Evolutionary conservation across 2,329 filamentous ascomycete species (phyloP), one percentile per base, ranked within the genome.

Genomic region (Didymella arachidicola): DNA sequence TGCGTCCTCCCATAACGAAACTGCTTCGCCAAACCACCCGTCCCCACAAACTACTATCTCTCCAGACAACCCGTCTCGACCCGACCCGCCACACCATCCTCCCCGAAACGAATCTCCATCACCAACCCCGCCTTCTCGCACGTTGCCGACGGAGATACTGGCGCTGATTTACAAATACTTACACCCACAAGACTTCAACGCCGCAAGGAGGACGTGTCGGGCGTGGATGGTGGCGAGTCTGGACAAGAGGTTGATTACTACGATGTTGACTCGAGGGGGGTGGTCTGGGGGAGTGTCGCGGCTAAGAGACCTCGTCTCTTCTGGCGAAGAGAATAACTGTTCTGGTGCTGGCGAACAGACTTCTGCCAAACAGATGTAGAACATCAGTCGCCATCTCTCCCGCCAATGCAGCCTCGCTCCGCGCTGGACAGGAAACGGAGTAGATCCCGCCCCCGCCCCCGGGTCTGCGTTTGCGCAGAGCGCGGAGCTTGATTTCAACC

Each of bases 211-310:
- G 61, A 82, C 82, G 18, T 90, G 86, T 67, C 81, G 82, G 44
- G 73, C 75, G 34, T 90, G 86, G 87, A 86, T 88, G 77, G 72
- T 81, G 36, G 81, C 81, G 22, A 84, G 86, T 48, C 71, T 89
- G n/a, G 77, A 87, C 48, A 72, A 74, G 41, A 73, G 66, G 2
- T 64, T 89, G 2, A 75, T 89, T 11, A 72, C 76, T 26, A 67
- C 66, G 2, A 87, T 88, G 83, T 68, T 89, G 43, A 80, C 79
- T 63, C 77, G 82, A 57, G 83, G 83, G 36, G 85, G 85, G 4
- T 86, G 85, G 82, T 7, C 26, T 7, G 34, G 36, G 14, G 22
- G 22, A 22, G 22, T 22, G 2, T 22, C 22, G 22, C 22, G 3
- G 3, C 22, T 22, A 22, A 22, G n/a, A 22, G 22, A 22, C 22